Base-by-base conservation (phyloP, 2,329 filamentous ascomycete species). In the Cytospora mali region DNA sequence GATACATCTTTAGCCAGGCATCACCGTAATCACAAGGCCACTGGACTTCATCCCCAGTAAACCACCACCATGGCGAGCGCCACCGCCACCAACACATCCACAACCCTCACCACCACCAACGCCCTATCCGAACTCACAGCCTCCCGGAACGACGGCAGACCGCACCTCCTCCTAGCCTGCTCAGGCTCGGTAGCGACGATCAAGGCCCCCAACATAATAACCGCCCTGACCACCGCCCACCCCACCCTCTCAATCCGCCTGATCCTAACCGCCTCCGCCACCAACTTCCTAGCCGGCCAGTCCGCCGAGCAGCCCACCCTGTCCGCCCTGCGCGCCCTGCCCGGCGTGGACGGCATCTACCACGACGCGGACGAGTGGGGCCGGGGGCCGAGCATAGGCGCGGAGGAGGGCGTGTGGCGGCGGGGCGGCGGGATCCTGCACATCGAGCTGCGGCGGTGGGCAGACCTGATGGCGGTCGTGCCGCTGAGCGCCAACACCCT, bases 401-500 rank as follows among this genome's bases (percentile, higher is more conserved):
- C 80, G 14, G 79, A 81, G 50, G 79, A 81, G 54, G 60, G 60
- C 55, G 86, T 91, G 0, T 98, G 94, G 94, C 84, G 81, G 25
- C 83, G 93, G 2, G 91, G 90, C 4, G 85, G 85, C n/a, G 81
- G 82, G 3, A 96, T 99, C 53, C 77, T 98, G 61, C 95, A 99
- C 72, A 98, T 99, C 69, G 92, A 96, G 74, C 78, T 97, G 60
- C 81, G 93, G 31, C 82, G 90, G 35, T 84, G 90, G 93, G 92
- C 92, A 0, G 84, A 97, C 73, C 71, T 96, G 3, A 80, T 97
- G 70, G 82, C 94, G 18, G 83, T 97, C 64, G 90, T 90, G 11
- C 94, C 94, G 0, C 75, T 97, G 64, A 90, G 86, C 61, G 93
- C 94, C 14, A 97, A 97, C 71, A 88, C 87, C 4, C 80, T 98